phyloP scores from a whole-genome alignment of 2,329 filamentous ascomycete species.

The Lachnellula suecica region DNA sequence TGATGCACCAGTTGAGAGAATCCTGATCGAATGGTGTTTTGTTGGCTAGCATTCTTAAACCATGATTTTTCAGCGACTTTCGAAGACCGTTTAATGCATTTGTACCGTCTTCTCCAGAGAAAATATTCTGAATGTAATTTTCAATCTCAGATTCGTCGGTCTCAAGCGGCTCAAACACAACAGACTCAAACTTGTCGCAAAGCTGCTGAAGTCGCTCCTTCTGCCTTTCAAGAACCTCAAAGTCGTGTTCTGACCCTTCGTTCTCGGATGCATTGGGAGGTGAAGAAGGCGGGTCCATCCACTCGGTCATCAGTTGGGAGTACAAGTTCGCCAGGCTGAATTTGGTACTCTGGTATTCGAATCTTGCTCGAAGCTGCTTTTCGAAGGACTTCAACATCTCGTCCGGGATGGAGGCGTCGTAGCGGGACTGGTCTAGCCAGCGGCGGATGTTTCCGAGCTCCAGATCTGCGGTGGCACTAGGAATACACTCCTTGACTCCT shows the following conservation, averaged over 20 bases:
- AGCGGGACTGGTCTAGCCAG: constrained; percentile 15
- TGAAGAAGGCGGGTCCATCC: constrained; percentile 34
- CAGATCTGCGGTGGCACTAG: neutral
- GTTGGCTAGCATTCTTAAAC: constrained; percentile 1
- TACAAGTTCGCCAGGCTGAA: constrained; percentile 55
- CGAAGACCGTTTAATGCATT: constrained; percentile 42
- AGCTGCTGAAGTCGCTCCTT: constrained; percentile 42
- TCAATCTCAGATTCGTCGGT: constrained; percentile 44
- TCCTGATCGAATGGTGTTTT: constrained; percentile 37
- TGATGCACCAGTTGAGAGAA: constrained; percentile 43
- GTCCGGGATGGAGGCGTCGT: constrained; percentile 12
- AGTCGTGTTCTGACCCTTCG: constrained; percentile 20
- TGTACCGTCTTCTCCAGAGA: constrained; percentile 38
- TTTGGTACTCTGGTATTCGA: constrained; percentile 47
- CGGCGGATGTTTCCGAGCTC: constrained; percentile 11
- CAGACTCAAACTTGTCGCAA: constrained; percentile 53
- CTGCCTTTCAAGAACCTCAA: constrained; percentile 44
- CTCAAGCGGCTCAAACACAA: constrained; percentile 47
- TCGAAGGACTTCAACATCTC: constrained; percentile 31
- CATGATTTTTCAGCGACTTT: constrained; percentile 7
- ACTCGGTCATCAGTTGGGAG: constrained; percentile 50
- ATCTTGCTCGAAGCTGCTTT: constrained; percentile 41
- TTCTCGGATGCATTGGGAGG: neutral
- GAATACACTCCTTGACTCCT: constrained; percentile 9
- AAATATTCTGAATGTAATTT: constrained; percentile 49